Evolutionary conservation across 176 grass and related monocot genomes (phyloP).

Genomic region (Canna indica): DNA sequence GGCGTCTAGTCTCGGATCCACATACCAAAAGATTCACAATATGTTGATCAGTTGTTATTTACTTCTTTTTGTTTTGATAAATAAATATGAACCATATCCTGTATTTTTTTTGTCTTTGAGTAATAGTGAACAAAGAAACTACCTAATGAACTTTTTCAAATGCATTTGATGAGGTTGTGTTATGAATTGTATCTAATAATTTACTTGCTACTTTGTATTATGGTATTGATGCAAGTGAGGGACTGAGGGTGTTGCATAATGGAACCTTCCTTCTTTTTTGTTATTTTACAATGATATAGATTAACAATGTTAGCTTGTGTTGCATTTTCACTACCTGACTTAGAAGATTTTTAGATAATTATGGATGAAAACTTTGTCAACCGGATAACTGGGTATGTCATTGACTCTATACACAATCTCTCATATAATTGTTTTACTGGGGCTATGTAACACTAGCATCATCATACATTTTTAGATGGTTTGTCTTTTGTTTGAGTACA

Average conservation of each 20-base stretch:
- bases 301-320: slow-evolving; percentile 65
- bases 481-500: too few relatives aligned
- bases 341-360: slow-evolving; percentile 57
- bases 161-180: neutral
- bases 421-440: neutral
- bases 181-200: neutral
- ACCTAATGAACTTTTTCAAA: neutral
- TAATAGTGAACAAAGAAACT: neutral
- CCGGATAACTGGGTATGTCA: slow-evolving; percentile 68
- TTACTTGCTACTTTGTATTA: neutral
- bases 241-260: slow-evolving; percentile 25
- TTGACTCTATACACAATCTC: neutral
- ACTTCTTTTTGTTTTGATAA: neutral
- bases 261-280: slow-evolving; percentile 2
- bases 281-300: slow-evolving; percentile 65
- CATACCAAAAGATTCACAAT: neutral
- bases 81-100: neutral
- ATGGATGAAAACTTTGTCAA: slow-evolving; percentile 43
- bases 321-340: slow-evolving; percentile 71
- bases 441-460: slow-evolving; percentile 16
- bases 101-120: neutral
- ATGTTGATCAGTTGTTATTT: neutral
- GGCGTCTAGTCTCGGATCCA: neutral
- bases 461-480: neutral
- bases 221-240: neutral